Evolutionary conservation across 2,329 filamentous ascomycete genomes (phyloP), one percentile per base, ranked within the genome.

Genomic region (Sodiomyces alkalinus): DNA sequence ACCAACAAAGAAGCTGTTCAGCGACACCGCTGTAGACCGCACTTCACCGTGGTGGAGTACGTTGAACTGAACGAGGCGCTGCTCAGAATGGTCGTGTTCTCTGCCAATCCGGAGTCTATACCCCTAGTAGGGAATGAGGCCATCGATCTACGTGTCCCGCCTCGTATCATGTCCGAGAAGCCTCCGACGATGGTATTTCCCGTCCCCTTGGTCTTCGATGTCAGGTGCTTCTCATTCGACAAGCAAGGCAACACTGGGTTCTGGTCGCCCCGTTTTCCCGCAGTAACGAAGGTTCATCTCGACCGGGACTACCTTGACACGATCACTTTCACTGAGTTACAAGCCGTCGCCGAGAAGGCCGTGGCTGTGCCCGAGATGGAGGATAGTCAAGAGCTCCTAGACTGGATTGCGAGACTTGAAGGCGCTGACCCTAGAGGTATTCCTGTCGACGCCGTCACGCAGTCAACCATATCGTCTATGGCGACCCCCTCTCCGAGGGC

Each of bases 151-250:
- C 52, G 59, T 11, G 52, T 65, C 13, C 57, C 64, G 8, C 49
- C 53, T 8, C 56, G 60, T 0, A 39, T 63, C 3, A 51, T 59
- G 28, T 47, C 48, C 20, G 48, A 53, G 24, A 44, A 57, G 42
- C 35, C 52, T 32, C 53, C 66, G 37, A 56, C 60, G 0, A 51
- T 61, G 2, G 50, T 75, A 1, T 92, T 92, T 47, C 65, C 62
- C 6, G 57, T 62, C 0, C 83, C 83, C 0, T 67, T 82, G 13
- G 71, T 93, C 0, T 80, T 85, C 31, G 86, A 92, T 40, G 58
- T 92, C 33, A 62, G 80, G 15, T 86, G 82, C 29, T 80, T 81
- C 36, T 75, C 77, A 1, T 93, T 85, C 39, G 78, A 83, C 34
- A 80, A 76, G 42, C 63, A 68, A 3, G 65, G 70, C 4, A 75